A percentile compares a stretch with the other conserved stretches of the same genome.
These are phyloP conservation scores for Vicia villosa DNA, from an alignment of 306 rosid species.

Conservation along the genomic window DNA sequence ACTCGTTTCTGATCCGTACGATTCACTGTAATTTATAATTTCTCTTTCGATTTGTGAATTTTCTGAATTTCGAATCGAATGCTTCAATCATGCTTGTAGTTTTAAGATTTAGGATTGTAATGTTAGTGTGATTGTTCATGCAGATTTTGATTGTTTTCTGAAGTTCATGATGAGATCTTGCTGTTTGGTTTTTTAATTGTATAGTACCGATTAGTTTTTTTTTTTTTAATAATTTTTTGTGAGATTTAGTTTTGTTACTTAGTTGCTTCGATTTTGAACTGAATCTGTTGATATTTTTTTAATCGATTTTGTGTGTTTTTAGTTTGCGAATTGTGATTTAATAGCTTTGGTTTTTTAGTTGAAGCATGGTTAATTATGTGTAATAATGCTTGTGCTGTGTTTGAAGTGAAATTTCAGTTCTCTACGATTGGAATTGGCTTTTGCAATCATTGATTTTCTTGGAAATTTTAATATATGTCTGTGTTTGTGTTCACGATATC, in stretches of 20 bases:
- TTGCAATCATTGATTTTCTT: background rate
- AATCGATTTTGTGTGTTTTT: background rate
- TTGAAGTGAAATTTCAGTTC: slow-evolving; percentile 25
- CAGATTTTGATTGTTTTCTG: slow-evolving; percentile 36
- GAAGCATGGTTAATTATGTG: background rate
- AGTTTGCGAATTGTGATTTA: slow-evolving; percentile 21
- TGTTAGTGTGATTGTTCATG: slow-evolving; percentile 3
- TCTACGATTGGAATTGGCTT: slow-evolving; percentile 24
- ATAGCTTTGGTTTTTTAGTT: slow-evolving; percentile 15
- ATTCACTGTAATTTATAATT: background rate
- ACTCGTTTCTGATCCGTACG: slow-evolving; percentile 34
- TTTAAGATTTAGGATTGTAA: slow-evolving; percentile 13
- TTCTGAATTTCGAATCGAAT: background rate
- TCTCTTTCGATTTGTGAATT: background rate
- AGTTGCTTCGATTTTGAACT: slow-evolving; percentile 30
- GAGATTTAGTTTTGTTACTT: background rate
- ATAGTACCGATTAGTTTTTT: background rate
- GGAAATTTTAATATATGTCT: slow-evolving; percentile 7
- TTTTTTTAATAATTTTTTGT: background rate
- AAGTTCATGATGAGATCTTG: slow-evolving; percentile 24
- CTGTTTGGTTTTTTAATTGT: slow-evolving; percentile 11
- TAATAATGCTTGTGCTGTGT: background rate
- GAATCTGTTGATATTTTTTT: slow-evolving; percentile 23
- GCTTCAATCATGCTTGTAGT: background rate
- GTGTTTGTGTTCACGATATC: background rate